Conservation (phyloP, 164 flowering plant species). For the Protea cynaroides region DNA sequence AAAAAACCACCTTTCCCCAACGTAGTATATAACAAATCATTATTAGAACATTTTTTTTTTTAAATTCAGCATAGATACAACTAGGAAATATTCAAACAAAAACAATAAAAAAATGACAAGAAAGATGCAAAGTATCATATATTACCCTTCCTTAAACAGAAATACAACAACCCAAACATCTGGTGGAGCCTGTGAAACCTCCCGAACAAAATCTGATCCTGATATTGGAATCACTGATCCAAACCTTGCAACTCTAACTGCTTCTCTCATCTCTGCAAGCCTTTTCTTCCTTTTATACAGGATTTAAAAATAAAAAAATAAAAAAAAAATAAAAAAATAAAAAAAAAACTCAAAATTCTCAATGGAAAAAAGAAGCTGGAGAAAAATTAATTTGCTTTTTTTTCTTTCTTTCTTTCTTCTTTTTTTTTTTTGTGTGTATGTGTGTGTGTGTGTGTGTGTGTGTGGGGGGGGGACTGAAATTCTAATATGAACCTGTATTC, state of each 20-base stretch:
- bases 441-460: too few species aligned
- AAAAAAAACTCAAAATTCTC: not conserved
- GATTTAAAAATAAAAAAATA: not conserved
- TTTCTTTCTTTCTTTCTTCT: too few species aligned
- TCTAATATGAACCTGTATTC: constrained; percentile 62
- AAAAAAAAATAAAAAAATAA: not conserved
- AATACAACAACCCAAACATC: constrained; percentile 96
- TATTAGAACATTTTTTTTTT: too few species aligned
- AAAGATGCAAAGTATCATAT: not conserved
- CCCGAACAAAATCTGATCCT: constrained; percentile 89
- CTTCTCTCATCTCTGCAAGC: constrained; percentile 72
- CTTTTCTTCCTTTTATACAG: constrained; percentile 62
- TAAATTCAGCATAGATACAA: not conserved
- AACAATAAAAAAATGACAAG: not conserved
- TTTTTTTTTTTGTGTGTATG: too few species aligned
- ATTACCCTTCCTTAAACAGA: constrained; percentile 88
- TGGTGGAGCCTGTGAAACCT: constrained; percentile 85
- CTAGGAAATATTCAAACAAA: not conserved
- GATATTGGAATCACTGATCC: constrained; percentile 84
- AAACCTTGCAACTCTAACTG: constrained; percentile 54
- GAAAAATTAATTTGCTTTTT: not conserved
- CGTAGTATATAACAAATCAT: too few species aligned
- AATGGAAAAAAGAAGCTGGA: not conserved
- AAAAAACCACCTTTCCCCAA: too few species aligned
- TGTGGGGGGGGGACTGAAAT: not conserved